phyloP scores from a whole-genome alignment of 1,139 yeast species.

The Yamadazyma blattariae region DNA sequence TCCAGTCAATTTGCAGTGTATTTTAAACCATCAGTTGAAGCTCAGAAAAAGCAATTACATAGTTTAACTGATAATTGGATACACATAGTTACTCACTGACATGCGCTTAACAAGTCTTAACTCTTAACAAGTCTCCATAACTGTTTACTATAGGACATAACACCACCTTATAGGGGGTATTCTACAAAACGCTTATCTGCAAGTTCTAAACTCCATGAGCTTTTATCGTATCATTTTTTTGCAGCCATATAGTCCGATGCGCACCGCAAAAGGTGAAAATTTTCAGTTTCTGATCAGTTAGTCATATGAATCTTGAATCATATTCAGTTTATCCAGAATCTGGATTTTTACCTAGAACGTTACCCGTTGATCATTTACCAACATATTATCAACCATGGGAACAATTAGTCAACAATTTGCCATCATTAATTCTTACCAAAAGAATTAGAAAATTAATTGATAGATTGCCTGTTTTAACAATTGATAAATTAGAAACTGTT shows the following conservation, averaged over 20 bases:
- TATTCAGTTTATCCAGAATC: slow-evolving; percentile 67
- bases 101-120: too few species aligned
- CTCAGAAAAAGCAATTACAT: too few species aligned
- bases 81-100: too few species aligned
- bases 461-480: slow-evolving; percentile 51
- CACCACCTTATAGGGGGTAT: too few species aligned
- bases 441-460: slow-evolving; percentile 61
- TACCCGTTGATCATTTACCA: slow-evolving; percentile 62
- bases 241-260: slow-evolving; percentile 2
- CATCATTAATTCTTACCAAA: slow-evolving; percentile 67
- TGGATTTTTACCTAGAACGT: slow-evolving; percentile 74
- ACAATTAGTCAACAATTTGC: slow-evolving; percentile 57
- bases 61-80: too few species aligned
- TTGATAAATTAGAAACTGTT: slow-evolving; percentile 38
- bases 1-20: too few species aligned
- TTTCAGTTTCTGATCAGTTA: too few species aligned
- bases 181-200: too few species aligned
- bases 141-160: too few species aligned
- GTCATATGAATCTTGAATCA: slow-evolving; percentile 44
- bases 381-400: slow-evolving; percentile 81
- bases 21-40: too few species aligned
- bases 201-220: too few species aligned
- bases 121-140: too few species aligned
- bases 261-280: slow-evolving; percentile 6
- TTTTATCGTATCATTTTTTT: background rate